These are phyloP conservation scores for Thraustochytrium striatum DNA, from an alignment of 352 stramenopile genomes.

Conservation along the genomic window DNA sequence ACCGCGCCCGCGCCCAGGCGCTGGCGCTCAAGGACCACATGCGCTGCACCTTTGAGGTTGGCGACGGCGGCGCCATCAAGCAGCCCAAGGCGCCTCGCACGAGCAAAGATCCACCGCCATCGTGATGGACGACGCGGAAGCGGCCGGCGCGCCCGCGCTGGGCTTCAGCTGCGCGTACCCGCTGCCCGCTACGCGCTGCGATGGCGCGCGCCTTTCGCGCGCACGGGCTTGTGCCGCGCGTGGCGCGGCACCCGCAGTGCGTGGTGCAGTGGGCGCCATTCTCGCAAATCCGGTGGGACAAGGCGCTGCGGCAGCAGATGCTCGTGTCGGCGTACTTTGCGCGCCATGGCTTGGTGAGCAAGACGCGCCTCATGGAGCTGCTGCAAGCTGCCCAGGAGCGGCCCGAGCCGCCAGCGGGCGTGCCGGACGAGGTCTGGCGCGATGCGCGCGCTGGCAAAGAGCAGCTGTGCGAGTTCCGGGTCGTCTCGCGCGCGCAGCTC, in stretches of 20 bases:
- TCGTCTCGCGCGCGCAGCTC: not conserved
- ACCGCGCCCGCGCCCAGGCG: not conserved
- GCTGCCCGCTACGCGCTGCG: not conserved
- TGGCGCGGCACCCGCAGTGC: not conserved
- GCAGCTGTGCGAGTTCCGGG: not conserved
- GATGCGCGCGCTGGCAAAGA: no score
- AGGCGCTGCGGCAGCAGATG: not conserved
- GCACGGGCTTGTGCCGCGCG: not conserved
- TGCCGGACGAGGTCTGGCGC: not conserved
- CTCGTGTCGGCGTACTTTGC: constrained; percentile 14
- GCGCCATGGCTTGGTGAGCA: not conserved
- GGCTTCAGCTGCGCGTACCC: not conserved
- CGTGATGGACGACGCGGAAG: not conserved
- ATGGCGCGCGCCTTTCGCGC: not conserved
- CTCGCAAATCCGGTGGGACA: constrained; percentile 1
- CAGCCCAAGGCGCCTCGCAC: not conserved
- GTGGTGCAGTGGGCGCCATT: constrained; percentile 24
- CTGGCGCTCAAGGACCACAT: not conserved
- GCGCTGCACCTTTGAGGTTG: not conserved
- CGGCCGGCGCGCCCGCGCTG: no score
- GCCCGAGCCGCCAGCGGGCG: not conserved
- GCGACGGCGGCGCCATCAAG: not conserved
- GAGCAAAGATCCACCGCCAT: not conserved
- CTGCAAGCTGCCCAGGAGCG: not conserved
- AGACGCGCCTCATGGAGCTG: not conserved